phyloP scores from a whole-genome alignment of 208 protist genomes.

The Tritrichomonas musculus region DNA sequence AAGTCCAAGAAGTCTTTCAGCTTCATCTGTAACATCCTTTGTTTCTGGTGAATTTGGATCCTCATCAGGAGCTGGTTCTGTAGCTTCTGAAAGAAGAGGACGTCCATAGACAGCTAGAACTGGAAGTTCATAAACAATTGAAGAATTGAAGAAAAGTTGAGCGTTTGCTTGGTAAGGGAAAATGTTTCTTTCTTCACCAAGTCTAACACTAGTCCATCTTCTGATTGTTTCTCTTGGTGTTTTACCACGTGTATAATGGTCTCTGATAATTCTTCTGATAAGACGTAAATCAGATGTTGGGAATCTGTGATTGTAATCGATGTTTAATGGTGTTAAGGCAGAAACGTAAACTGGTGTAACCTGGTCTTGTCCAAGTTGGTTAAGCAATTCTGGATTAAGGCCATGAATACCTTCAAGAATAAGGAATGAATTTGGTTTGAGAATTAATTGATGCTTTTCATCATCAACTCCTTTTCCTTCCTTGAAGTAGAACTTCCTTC shows the following conservation, averaged over 20 bases:
- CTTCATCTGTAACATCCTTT: not conserved
- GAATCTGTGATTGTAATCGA: constrained; percentile 30
- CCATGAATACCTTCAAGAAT: constrained; percentile 33
- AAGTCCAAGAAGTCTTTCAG: constrained; percentile 1
- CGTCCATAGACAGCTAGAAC: not conserved
- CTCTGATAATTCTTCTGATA: constrained; percentile 26
- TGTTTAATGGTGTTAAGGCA: constrained; percentile 4
- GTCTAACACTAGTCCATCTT: constrained; percentile 7
- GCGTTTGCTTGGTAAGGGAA: constrained; percentile 24
- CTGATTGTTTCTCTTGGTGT: not conserved
- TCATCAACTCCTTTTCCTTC: not conserved
- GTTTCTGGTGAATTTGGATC: constrained; percentile 10
- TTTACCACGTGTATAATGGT: not conserved
- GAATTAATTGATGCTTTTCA: not conserved
- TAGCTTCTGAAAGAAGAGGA: not conserved
- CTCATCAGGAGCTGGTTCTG: not conserved
- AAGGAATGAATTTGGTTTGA: not conserved
- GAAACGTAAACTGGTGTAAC: constrained; percentile 31
- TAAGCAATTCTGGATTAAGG: not conserved
- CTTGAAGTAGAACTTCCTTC: not conserved
- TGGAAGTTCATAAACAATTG: constrained; percentile 29
- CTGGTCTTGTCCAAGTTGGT: not conserved
- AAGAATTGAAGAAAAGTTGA: constrained; percentile 34
- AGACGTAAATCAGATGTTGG: constrained; percentile 3
- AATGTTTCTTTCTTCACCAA: constrained; percentile 37